Evolutionary conservation across 257 asterid genomes (phyloP).

Genomic region (Agastache rugosa): DNA sequence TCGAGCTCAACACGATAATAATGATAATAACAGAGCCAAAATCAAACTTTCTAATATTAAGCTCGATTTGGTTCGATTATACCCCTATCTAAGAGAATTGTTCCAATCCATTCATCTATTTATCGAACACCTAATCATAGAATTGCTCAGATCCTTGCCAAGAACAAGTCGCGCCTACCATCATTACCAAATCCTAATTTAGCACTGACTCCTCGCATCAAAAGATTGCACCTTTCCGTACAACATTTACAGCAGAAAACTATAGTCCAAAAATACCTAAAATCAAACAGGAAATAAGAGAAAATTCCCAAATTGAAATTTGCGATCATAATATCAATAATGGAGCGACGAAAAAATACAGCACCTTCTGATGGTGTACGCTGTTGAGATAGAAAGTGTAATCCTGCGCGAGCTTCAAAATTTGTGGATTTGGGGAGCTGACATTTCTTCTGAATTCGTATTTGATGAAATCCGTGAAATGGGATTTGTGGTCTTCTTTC

Average conservation of each 20-base stretch:
- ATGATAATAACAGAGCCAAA: background rate
- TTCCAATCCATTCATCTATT: background rate
- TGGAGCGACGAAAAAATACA: background rate
- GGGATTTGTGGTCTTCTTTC: constrained; percentile 59
- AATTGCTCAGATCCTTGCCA: background rate
- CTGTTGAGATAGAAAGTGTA: constrained; percentile 74
- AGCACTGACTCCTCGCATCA: constrained; percentile 2
- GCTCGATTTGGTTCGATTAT: background rate
- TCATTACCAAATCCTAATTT: background rate
- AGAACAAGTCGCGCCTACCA: background rate
- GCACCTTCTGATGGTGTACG: constrained; percentile 90
- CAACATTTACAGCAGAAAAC: background rate
- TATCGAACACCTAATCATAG: background rate
- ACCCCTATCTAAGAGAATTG: background rate
- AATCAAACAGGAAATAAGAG: background rate
- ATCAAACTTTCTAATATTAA: background rate
- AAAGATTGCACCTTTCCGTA: background rate
- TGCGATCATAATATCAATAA: background rate
- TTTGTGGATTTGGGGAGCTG: constrained; percentile 41
- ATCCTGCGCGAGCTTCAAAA: constrained; percentile 69
- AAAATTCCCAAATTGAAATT: background rate
- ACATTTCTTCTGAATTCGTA: constrained; percentile 59
- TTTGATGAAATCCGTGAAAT: constrained; percentile 71
- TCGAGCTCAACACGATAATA: background rate
- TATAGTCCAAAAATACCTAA: background rate